Evolutionary conservation across 257 asterid species (phyloP).

Genomic region (Perilla frutescens): DNA sequence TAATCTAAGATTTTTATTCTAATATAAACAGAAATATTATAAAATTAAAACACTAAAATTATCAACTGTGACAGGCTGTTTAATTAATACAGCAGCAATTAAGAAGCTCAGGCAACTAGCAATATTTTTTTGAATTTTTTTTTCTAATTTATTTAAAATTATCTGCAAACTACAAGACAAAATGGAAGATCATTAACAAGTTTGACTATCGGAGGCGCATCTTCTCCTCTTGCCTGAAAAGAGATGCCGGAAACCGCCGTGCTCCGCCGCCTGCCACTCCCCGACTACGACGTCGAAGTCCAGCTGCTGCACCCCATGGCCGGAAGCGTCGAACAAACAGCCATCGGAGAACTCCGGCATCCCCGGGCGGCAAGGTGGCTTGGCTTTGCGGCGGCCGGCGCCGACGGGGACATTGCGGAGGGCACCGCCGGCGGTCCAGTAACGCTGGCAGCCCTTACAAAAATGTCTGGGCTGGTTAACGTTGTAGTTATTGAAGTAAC

Average conservation of each 20-base stretch:
- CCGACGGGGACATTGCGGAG: slow-evolving; percentile 86
- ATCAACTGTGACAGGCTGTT: slow-evolving; percentile 39
- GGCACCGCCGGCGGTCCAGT: slow-evolving; percentile 95
- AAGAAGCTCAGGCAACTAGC: slow-evolving; percentile 35
- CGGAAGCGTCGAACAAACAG: slow-evolving; percentile 42
- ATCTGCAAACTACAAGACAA: slow-evolving; percentile 43
- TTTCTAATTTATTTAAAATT: neutral
- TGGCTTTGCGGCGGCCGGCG: slow-evolving; percentile 83
- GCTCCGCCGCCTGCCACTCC: slow-evolving; percentile 62
- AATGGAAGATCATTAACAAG: slow-evolving; percentile 46
- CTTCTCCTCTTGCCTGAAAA: slow-evolving; percentile 74
- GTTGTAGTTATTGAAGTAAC: slow-evolving; percentile 86
- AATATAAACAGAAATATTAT: slow-evolving; percentile 1
- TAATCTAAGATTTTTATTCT: slow-evolving; percentile 11
- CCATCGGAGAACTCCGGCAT: slow-evolving; percentile 51
- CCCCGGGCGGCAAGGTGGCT: slow-evolving; percentile 56
- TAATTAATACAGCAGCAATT: slow-evolving; percentile 34
- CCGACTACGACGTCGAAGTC: slow-evolving; percentile 56
- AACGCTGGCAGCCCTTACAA: slow-evolving; percentile 83
- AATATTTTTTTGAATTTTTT: neutral
- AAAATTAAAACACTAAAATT: too few species aligned
- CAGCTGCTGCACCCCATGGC: slow-evolving; percentile 40
- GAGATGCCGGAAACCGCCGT: slow-evolving; percentile 48
- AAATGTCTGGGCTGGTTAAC: slow-evolving; percentile 91
- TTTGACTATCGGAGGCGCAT: slow-evolving; percentile 61